Evolutionary conservation across 164 flowering plant genomes (phyloP).

Genomic region (Saururus chinensis): DNA sequence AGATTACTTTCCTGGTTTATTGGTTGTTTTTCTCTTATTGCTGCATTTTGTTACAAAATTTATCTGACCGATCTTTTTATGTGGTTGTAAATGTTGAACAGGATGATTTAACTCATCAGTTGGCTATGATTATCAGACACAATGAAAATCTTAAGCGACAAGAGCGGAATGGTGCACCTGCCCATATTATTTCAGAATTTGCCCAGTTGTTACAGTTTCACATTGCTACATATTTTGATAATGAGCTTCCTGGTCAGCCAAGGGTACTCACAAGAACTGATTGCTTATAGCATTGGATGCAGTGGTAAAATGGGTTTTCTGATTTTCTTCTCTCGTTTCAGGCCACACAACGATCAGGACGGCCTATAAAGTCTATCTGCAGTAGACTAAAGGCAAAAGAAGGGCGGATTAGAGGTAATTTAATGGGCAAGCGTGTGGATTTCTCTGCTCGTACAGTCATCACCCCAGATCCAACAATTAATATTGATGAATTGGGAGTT

Average conservation of each 20-base stretch:
- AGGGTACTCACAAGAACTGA: constrained; percentile 41
- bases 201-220: constrained; percentile 96
- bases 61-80: background rate
- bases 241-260: constrained; percentile 97
- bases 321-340: constrained; percentile 14
- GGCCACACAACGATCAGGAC: constrained; percentile 98
- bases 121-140: constrained; percentile 93
- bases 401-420: constrained; percentile 94
- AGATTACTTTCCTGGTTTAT: constrained; percentile 7
- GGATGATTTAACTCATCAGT: constrained; percentile 97
- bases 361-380: constrained; percentile 96
- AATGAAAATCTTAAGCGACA: constrained; percentile 88
- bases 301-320: background rate
- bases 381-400: constrained; percentile 98
- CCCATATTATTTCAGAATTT: constrained; percentile 93
- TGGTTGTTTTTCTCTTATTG: background rate
- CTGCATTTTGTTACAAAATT: background rate
- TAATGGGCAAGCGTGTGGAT: constrained; percentile 99
- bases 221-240: constrained; percentile 94
- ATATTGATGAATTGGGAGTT: constrained; percentile 93
- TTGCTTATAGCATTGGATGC: background rate
- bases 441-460: constrained; percentile 98
- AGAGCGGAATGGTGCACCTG: constrained; percentile 96
- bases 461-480: constrained; percentile 95
- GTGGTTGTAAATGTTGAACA: constrained; percentile 14